phyloP scores from a whole-genome alignment of 176 grass and related monocot species.

The Rhynchospora tenuis region DNA sequence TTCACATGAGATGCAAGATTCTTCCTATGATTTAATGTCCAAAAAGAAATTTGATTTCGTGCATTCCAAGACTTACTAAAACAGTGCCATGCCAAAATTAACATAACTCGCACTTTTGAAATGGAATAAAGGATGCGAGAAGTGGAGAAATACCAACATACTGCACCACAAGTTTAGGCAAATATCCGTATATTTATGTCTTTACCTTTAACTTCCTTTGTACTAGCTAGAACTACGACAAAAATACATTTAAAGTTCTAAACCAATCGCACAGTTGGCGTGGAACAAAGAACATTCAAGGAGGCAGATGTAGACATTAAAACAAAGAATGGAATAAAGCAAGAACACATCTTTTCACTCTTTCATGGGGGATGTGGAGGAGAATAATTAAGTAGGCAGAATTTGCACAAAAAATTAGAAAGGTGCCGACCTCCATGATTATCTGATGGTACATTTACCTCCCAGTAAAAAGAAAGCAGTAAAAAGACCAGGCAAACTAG shows the following conservation, averaged over 20 bases:
- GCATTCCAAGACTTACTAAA: constrained; percentile 22
- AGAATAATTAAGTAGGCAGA: constrained; percentile 27
- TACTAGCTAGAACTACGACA: constrained; percentile 10
- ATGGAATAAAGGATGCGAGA: background rate
- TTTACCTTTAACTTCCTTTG: background rate
- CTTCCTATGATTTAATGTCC: background rate
- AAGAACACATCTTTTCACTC: constrained; percentile 44
- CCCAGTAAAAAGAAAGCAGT: constrained; percentile 11
- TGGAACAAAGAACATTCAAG: constrained; percentile 26
- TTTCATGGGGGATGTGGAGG: constrained; percentile 30
- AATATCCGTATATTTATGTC: background rate
- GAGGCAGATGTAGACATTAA: constrained; percentile 21
- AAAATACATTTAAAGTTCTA: constrained; percentile 17
- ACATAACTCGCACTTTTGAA: background rate
- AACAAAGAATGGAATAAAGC: constrained; percentile 28
- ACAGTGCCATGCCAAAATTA: constrained; percentile 28
- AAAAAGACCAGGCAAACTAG: background rate
- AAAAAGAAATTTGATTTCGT: constrained; percentile 14
- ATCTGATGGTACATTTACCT: constrained; percentile 14
- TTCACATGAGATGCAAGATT: constrained; percentile 6
- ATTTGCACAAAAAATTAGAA: constrained; percentile 37
- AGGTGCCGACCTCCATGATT: constrained; percentile 24
- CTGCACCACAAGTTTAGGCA: background rate
- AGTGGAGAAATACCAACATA: background rate
- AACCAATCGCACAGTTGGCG: constrained; percentile 8